Percentiles rank a stretch among this genome's conserved stretches.
phyloP scores from a whole-genome alignment of 352 stramenopile genomes.

The Phytophthora citrophthora region DNA sequence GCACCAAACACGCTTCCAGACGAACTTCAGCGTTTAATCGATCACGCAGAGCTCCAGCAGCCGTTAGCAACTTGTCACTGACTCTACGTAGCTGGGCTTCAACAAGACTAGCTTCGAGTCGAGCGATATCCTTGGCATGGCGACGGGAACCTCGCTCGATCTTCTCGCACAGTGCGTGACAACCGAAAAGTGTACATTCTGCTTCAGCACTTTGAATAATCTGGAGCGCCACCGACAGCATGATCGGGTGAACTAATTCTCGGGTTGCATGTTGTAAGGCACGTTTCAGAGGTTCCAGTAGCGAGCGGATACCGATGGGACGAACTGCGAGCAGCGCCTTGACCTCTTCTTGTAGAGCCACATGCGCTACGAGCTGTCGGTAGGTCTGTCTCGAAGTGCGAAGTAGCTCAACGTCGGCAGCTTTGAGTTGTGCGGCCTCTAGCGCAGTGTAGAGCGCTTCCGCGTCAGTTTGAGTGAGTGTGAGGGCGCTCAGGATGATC shows the following conservation, averaged over 20 bases:
- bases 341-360: constrained; percentile 80
- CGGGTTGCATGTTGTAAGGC: constrained; percentile 54
- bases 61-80: constrained; percentile 63
- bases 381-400: constrained; percentile 65
- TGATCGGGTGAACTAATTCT: constrained; percentile 55
- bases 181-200: constrained; percentile 85
- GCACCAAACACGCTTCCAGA: constrained; percentile 63
- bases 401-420: constrained; percentile 60
- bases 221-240: constrained; percentile 64
- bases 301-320: constrained; percentile 75
- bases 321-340: constrained; percentile 71
- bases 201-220: constrained; percentile 78
- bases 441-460: constrained; percentile 82
- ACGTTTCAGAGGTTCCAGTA: constrained; percentile 67
- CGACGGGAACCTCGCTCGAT: constrained; percentile 65
- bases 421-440: constrained; percentile 67
- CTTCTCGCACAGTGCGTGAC: constrained; percentile 64
- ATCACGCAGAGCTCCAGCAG: constrained; percentile 52
- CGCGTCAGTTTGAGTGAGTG: constrained; percentile 68
- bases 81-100: constrained; percentile 56
- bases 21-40: constrained; percentile 72
- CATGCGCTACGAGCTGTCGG: constrained; percentile 71
- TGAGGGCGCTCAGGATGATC: constrained; percentile 54
- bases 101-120: constrained; percentile 65
- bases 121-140: constrained; percentile 59